Evolutionary conservation across 352 stramenopile genomes (phyloP), one percentile per base, ranked within the genome.

Genomic region (Globisporangium cystogenes): DNA sequence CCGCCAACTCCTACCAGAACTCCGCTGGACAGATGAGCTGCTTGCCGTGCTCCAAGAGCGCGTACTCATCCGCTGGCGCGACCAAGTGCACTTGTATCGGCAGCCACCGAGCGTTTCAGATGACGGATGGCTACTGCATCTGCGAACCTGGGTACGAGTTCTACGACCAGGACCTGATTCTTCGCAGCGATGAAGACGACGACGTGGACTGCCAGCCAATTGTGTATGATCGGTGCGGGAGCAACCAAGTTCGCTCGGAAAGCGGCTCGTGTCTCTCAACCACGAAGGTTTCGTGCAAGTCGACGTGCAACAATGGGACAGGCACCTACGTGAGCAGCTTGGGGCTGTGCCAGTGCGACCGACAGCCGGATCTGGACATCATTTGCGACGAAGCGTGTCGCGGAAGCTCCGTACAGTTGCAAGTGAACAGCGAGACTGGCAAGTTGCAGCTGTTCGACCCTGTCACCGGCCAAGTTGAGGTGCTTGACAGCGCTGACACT

Each of bases 131-230:
- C 2, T 93, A 90, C 51, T 98, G 91, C 52, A 92, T 96, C 21
- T 98, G 91, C 42, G 72, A 93, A 51, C 87, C 91, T 14, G 86
- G 87, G 8, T 97, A 89, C 59, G 88, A 97, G 52, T 97, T 95
- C 49, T 96, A 96, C 53, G 90, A 97, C 51, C 65, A 82, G 48
- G 79, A 95, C 24, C 68, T 95, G 49, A 70, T 96, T 3, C 63
- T 90, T 11, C 69, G 79, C 11, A 91, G 75, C 44, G 82, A 93
- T 33, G 72, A 87, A 64, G 89, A 98, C 51, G 86, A 82, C 24
- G 67, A 86, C 14, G 77, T 93, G 3, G 87, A 97, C 54, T 98
- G 91, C 53, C 91, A 98, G 53, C 91, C 90, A 0, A 91, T 96
- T 24, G 90, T 97, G 15, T 97, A 96, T 51, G 67, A 88, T 33